Base-by-base conservation (phyloP, 345 rosid genomes). In the Stellera chamaejasme region DNA sequence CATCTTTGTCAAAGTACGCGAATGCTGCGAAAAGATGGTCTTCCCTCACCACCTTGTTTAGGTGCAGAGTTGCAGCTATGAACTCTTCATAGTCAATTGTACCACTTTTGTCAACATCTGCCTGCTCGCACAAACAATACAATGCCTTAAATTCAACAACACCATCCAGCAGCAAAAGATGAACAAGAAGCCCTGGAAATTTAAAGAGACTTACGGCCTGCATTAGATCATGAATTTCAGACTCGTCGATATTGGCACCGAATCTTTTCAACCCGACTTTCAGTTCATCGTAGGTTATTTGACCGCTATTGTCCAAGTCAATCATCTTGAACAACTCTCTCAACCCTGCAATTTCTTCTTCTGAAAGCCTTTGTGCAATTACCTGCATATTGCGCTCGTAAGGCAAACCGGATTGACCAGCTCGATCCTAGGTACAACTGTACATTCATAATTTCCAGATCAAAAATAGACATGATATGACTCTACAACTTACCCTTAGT, bases 81-180 rank as follows among this genome's bases (percentile, higher is more conserved):
- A 87, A 87, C 71, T 87, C 90, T 16, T 86, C 88, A 41, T 87
- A 81, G 63, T 87, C 91, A 11, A 87, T 87, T n/a, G 84, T 67
- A 49, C 95, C 95, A 28, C 72, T 87, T 54, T 75, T 85, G 78
- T 87, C 95, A 59, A 87, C 69, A 69, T 87, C 95, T 43, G 95
- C 95, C 95, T 87, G 62, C 72, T 46, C 68, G 14, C 42, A 65
- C 9, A n/a, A 26, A 11, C 47, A 45, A 12, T 19, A 53, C 14
- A 32, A 51, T 11, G 9, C 11, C 26, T 59, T 32, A 45, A 4
- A 11, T 44, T 15, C 10, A 11, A n/a, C 13, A 53, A 60, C n/a
- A 48, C 45, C 13, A 63, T 43, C 58, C 23, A 15, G 57, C 27
- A 19, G 4, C n/a, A 19, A 25, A 6, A 41, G 14, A 14, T n/a